phyloP scores from a whole-genome alignment of 805 yeast species.

The Candida coquimbonensis region DNA sequence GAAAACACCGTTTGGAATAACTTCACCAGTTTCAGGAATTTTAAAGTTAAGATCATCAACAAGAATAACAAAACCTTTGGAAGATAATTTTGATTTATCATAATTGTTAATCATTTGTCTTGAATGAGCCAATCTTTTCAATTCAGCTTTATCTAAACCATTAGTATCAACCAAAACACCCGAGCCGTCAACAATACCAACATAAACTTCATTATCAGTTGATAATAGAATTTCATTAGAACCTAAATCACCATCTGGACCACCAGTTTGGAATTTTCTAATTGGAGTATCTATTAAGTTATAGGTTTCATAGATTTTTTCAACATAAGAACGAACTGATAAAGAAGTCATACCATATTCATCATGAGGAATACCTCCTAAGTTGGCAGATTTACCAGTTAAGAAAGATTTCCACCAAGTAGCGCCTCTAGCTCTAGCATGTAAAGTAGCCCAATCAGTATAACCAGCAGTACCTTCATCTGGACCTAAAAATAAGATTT shows the following conservation, averaged over 20 bases:
- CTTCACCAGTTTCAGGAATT: constrained; percentile 64
- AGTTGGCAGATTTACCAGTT: constrained; percentile 85
- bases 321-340: constrained; percentile 87
- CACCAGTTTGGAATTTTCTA: constrained; percentile 92
- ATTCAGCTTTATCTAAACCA: constrained; percentile 78
- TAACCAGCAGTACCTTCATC: constrained; percentile 96
- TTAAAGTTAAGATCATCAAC: constrained; percentile 77
- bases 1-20: constrained; percentile 74
- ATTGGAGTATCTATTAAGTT: constrained; percentile 51
- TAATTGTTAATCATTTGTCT: constrained; percentile 70
- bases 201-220: constrained; percentile 65
- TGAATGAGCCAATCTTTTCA: constrained; percentile 66
- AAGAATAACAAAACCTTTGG: constrained; percentile 72
- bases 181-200: constrained; percentile 89
- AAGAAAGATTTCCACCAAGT: constrained; percentile 98
- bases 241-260: constrained; percentile 98
- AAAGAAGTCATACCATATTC: constrained; percentile 96
- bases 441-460: constrained; percentile 96
- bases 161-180: constrained; percentile 91
- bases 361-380: constrained; percentile 98
- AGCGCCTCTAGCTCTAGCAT: constrained; percentile 88
- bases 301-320: constrained; percentile 77
- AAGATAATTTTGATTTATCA: constrained; percentile 59
- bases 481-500: constrained; percentile 96
- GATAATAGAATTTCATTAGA: constrained; percentile 90